Base-by-base conservation (phyloP, 768 basidiomycete genomes). In the Pulveroboletus ravenelii region DNA sequence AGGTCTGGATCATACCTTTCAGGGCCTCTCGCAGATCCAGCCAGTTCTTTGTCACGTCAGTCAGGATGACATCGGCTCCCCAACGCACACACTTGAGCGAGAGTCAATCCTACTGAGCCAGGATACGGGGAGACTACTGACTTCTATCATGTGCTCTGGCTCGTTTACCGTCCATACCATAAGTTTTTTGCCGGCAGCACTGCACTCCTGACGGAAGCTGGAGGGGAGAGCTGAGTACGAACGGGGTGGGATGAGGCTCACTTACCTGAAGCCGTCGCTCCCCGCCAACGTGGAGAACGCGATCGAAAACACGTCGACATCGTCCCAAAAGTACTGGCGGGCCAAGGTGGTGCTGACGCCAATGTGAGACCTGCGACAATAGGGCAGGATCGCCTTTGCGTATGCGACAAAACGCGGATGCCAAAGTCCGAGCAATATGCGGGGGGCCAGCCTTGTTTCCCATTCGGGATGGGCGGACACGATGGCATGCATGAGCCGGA, bases 131-230 rank as follows among this genome's bases (percentile, higher is more conserved):
- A 25, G 44, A 45, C 29, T 6, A 67, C 80, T 38, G 27, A 84
- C 89, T 81, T 93, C 89, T 78, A 90, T 87, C 90, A 93, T 92
- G 62, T 92, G 84, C 47, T 81, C 82, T 10, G 83, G 83, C 41
- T 85, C 78, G 62, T 99, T 99, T 25, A 98, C 95, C 0, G 96
- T 99, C 96, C 94, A 97, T 3, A 93, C 91, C 80, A 94, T 86
- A 49, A 98, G 59, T 57, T 78, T 77, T 78, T 96, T 96, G 17
- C 87, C 87, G 1, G 82, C 82, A 14, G 64, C 73, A 64, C 84
- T 83, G 72, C 91, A 93, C 57, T 93, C 87, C 41, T 74, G 69
- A 48, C 85, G 74, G 74, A 99, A 97, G 73, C 94, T 80, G 58
- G 34, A 53, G 30, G 48, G 42, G 29, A 47, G 20, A 43, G 48